Evolutionary conservation across 176 grass and related monocot species (phyloP), one percentile per base, ranked within the genome.

Genomic region (Poa annua): DNA sequence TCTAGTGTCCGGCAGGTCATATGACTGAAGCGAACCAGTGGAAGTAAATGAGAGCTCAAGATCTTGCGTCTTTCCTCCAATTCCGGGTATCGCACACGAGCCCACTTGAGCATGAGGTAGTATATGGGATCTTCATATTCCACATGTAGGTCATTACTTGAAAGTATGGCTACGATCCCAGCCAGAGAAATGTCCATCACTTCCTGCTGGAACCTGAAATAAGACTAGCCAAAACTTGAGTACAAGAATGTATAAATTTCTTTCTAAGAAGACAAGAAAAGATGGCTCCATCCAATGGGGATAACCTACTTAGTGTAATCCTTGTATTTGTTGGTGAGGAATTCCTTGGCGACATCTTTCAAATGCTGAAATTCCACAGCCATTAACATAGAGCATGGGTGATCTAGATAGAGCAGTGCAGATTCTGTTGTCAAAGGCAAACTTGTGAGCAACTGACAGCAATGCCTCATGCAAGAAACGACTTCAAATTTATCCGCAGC

Each of bases 401-500:
- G 90, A 81, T 98, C 96, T 73, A 98, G 87, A 75, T 93, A 98
- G 8, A 98, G 88, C 41, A 98, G 83, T 53, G 92, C 92, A 41
- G 92, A 98, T 41, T 95, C 92, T 60, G 92, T 90, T 34, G 87
- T 95, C 91, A 93, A 95, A 6, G 89, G 69, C 63, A 90, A 89
- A 78, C 85, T 93, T 85, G 90, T 86, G 49, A 98, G 85, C 87
- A 95, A 86, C 63, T 98, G 92, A 75, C 87, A 90, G 81, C 96
- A 98, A 74, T 98, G 66, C 64, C 92, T 84, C 90, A 98, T 98
- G 88, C 96, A 98, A 29, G 96, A 98, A 82, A 82, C 85, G 53
- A 98, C 96, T 89, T 98, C 92, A 53, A 98, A 98, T 71, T 98
- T 95, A 79, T 98, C 96, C 3, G 96, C 92, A 54, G 90, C 88